Evolutionary conservation across 768 basidiomycete species (phyloP).

Genomic region (Harrya chromipes): DNA sequence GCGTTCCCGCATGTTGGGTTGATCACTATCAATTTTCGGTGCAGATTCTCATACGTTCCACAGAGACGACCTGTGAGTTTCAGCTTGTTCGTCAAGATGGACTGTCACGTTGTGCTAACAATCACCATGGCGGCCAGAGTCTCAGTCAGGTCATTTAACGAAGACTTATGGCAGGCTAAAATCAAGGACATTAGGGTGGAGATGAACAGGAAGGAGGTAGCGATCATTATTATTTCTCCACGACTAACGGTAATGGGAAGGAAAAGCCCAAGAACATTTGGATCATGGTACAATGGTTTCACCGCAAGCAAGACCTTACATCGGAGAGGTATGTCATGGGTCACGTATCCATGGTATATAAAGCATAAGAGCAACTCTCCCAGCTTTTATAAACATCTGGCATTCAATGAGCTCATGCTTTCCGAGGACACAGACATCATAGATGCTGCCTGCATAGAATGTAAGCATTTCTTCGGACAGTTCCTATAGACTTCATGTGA

Average conservation of each 20-base stretch:
- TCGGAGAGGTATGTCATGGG: background rate
- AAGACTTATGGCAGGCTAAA: background rate
- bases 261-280: background rate
- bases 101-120: background rate
- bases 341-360: background rate
- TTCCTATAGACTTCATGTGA: background rate
- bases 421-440: background rate
- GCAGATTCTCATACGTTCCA: background rate
- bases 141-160: background rate
- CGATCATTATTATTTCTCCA: background rate
- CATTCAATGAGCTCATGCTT: background rate
- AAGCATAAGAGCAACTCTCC: background rate
- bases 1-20: background rate
- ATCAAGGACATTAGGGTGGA: background rate
- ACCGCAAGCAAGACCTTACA: background rate
- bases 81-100: background rate
- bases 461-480: background rate
- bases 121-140: background rate
- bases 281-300: slow-evolving; percentile 1
- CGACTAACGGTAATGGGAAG: background rate
- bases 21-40: background rate
- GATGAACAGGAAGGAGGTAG: background rate
- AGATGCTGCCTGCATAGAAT: background rate
- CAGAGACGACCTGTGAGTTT: background rate
- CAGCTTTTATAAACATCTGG: background rate